A percentile compares a stretch with the other conserved stretches of the same genome.
Evolutionary conservation across 108 stramenopile species (phyloP).

Genomic region (Heterococcus sp.): DNA sequence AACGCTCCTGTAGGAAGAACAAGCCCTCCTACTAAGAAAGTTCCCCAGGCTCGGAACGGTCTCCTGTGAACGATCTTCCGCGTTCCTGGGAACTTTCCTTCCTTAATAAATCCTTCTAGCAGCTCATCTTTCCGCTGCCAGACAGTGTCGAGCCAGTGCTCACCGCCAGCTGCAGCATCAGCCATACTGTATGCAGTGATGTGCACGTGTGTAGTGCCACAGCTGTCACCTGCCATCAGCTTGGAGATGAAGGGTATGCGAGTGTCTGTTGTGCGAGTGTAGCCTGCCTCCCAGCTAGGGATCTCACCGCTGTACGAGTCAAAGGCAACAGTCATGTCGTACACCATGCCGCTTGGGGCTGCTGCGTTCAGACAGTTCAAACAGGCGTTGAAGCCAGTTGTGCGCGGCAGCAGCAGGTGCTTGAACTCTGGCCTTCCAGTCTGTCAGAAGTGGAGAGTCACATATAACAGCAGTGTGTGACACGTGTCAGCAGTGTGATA

Average conservation of each 20-base stretch:
- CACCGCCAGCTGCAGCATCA: neutral
- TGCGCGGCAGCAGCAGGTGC: slow-evolving; percentile 43
- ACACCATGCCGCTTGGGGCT: slow-evolving; percentile 12
- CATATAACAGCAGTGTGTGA: no score
- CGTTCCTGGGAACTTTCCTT: slow-evolving; percentile 19
- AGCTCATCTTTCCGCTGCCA: slow-evolving; percentile 53
- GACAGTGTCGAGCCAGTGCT: slow-evolving; percentile 27
- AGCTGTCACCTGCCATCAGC: neutral
- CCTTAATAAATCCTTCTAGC: slow-evolving; percentile 31
- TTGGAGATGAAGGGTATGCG: slow-evolving; percentile 31
- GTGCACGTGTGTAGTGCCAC: slow-evolving; percentile 19
- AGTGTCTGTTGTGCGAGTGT: slow-evolving; percentile 37
- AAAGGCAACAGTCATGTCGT: slow-evolving; percentile 50
- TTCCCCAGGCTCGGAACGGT: no score
- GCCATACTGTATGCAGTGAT: slow-evolving; percentile 34
- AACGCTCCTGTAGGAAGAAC: no score
- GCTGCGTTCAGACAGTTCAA: slow-evolving; percentile 1
- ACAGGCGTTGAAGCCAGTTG: slow-evolving; percentile 50
- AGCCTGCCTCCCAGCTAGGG: slow-evolving; percentile 50
- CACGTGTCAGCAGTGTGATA: no score
- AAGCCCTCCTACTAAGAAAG: no score
- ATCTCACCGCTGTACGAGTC: slow-evolving; percentile 48
- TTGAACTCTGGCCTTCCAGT: slow-evolving; percentile 43
- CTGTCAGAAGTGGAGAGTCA: no score
- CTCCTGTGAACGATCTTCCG: slow-evolving; percentile 5